Base-by-base conservation (phyloP, 176 grass and related monocot species). In the Carex parvula region DNA sequence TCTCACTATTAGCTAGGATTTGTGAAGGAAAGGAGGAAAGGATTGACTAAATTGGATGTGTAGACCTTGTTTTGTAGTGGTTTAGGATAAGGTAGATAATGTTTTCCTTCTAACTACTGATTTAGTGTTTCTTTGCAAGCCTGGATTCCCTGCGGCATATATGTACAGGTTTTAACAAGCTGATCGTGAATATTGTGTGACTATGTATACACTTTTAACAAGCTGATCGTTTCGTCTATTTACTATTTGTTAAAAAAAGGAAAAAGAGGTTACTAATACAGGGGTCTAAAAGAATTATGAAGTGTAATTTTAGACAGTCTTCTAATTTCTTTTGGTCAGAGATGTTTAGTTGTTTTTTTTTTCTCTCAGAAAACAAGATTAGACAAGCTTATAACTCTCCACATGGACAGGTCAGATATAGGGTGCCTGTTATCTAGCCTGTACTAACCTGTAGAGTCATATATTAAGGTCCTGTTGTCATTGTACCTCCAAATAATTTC, bases 361-460 rank as follows among this genome's bases (percentile, higher is more conserved):
- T 16, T 52, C 4, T 7, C 32, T 54, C 20, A 26, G 12, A 55
- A 76, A 76, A 76, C 20, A 76, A 76, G 48, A 76, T 55, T 26
- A 16, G 48, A 55, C 72, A 76, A 76, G 22, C 22, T 54, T 54
- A 8, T 12, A 76, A 0, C 48, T 76, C 48, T 54, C 48, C 72
- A 54, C 72, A 55, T 76, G 72, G 66, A 29, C 21, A 54, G 44
- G 72, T 76, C 72, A 55, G 46, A 55, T 76, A 54, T 76, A 17
- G 46, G 48, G 46, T 54, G 8, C 15, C 21, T 54, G 12, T 46
- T 75, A 13, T 75, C 71, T 75, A 75, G 21, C 26, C 8, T 54
- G 46, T 50, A 54, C 6, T 29, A 21, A 17, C 22, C 48, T 75
- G 71, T 16, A 16, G 42, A 50, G 18, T 74, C 44, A 2, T 46